These are phyloP conservation scores for Aquilaria agallochum DNA, from an alignment of 441 rosid species.

Conservation along the genomic window DNA sequence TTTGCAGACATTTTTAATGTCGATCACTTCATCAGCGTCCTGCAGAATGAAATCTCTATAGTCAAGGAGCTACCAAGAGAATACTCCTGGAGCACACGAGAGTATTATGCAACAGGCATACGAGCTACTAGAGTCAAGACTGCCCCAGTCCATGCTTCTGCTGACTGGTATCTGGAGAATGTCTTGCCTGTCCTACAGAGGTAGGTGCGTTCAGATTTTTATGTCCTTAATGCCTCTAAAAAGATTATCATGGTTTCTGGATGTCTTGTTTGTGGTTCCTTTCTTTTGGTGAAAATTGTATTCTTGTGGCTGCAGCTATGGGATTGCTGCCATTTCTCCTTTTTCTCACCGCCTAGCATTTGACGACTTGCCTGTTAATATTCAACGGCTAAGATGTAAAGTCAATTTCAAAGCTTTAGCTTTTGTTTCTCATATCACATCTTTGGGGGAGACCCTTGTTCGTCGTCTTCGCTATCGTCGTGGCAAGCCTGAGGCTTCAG, in stretches of 20 bases:
- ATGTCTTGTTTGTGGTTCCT: no score
- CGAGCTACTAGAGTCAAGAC: constrained; percentile 71
- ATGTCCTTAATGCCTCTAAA: no score
- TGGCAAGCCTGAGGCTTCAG: constrained; percentile 31
- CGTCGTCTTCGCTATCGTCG: constrained; percentile 40
- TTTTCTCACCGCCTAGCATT: constrained; percentile 73
- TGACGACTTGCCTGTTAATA: constrained; percentile 47
- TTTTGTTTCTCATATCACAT: constrained; percentile 46
- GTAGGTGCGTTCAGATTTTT: constrained; percentile 22
- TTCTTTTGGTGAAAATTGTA: no score
- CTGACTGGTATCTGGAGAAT: constrained; percentile 63
- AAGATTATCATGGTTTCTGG: no score
- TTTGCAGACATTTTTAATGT: constrained; percentile 66
- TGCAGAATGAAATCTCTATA: constrained; percentile 41
- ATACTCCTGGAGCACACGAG: constrained; percentile 69
- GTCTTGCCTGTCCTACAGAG: constrained; percentile 63
- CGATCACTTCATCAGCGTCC: constrained; percentile 49
- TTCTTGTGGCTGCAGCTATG: constrained; percentile 39
- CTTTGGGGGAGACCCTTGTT: constrained; percentile 49
- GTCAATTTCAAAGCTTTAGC: constrained; percentile 60
- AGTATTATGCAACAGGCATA: constrained; percentile 76
- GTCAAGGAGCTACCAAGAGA: constrained; percentile 48
- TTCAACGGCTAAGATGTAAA: constrained; percentile 65
- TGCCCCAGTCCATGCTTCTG: constrained; percentile 66
- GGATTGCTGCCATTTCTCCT: constrained; percentile 66